Evolutionary conservation across 1,284 basidiomycete genomes (phyloP).

Genomic region (Boletus semigastroideus): DNA sequence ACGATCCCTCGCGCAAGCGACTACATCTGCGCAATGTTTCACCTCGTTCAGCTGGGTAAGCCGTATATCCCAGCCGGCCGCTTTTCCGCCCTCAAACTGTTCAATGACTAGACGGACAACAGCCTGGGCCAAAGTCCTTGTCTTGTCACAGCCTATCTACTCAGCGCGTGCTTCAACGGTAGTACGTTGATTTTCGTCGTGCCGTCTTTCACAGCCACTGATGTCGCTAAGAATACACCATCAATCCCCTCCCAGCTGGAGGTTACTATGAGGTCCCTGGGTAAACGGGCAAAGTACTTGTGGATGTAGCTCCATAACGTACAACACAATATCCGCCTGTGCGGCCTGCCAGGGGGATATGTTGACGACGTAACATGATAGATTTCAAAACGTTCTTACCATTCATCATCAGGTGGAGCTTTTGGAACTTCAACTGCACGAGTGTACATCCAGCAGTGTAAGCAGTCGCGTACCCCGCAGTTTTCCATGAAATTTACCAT

Average conservation of each 20-base stretch:
- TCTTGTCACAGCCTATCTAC: slow-evolving; percentile 33
- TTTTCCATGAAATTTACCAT: slow-evolving; percentile 1
- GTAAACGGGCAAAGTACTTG: slow-evolving; percentile 22
- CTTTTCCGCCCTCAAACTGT: neutral
- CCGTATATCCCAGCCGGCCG: neutral
- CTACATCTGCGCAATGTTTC: slow-evolving; percentile 18
- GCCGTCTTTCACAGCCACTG: slow-evolving; percentile 1
- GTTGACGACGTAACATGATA: slow-evolving; percentile 12
- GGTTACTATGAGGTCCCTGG: slow-evolving; percentile 27
- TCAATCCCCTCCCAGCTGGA: slow-evolving; percentile 13
- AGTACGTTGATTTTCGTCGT: slow-evolving; percentile 22
- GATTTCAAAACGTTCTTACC: neutral
- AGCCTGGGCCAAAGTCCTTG: slow-evolving; percentile 36
- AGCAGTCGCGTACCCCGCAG: neutral
- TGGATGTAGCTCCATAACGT: slow-evolving; percentile 35
- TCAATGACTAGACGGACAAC: slow-evolving; percentile 32
- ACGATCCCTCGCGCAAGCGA: slow-evolving; percentile 18
- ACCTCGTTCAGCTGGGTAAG: slow-evolving; percentile 29
- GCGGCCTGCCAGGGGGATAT: slow-evolving; percentile 32
- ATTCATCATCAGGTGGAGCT: slow-evolving; percentile 26
- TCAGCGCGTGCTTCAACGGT: slow-evolving; percentile 30
- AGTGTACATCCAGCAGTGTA: slow-evolving; percentile 18
- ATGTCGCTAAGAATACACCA: slow-evolving; percentile 20
- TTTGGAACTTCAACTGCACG: slow-evolving; percentile 30
- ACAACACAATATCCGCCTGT: slow-evolving; percentile 36